phyloP scores from a whole-genome alignment of 2,329 filamentous ascomycete genomes.

The Cordyceps pruinosa region DNA sequence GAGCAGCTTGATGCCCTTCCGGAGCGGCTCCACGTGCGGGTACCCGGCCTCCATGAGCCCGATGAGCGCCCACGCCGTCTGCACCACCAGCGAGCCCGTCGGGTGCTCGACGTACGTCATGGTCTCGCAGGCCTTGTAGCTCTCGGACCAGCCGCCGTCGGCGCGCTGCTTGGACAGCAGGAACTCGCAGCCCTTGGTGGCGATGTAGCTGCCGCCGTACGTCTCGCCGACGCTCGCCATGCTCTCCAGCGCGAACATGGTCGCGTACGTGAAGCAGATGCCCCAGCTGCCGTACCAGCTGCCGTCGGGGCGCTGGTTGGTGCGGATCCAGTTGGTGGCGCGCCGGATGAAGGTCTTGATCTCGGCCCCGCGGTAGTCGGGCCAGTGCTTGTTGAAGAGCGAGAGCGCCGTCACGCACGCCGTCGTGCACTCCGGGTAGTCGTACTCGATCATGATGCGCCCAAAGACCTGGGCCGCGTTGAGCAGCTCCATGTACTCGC shows the following conservation, averaged over 20 bases:
- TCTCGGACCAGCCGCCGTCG: conserved; percentile 96
- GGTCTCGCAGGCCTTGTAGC: conserved; percentile 76
- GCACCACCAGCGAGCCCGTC: conserved; percentile 77
- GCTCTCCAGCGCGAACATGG: conserved; percentile 91
- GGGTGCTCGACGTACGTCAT: conserved; percentile 68
- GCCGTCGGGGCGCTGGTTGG: conserved; percentile 71
- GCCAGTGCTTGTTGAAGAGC: conserved; percentile 74
- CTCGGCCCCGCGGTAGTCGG: conserved; percentile 69
- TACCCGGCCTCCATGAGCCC: conserved; percentile 77
- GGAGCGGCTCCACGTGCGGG: conserved; percentile 64
- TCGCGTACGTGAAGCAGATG: conserved; percentile 95
- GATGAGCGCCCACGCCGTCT: conserved; percentile 87
- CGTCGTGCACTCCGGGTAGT: conserved; percentile 96
- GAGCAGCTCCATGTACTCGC: conserved; percentile 70
- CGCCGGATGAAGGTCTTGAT: conserved; percentile 65
- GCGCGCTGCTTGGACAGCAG: conserved; percentile 74
- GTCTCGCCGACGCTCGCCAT: conserved; percentile 75
- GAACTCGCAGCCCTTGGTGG: conserved; percentile 76
- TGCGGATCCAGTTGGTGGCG: conserved; percentile 77
- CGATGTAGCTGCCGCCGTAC: conserved; percentile 64
- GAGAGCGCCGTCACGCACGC: conserved; percentile 84
- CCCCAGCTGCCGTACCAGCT: conserved; percentile 98
- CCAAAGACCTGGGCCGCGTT: conserved; percentile 97
- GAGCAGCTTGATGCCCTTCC: conserved; percentile 69
- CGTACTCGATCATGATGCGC: conserved; percentile 96